These are phyloP conservation scores for Umbelopsis isabellina DNA, from an alignment of 192 early-diverging fungal genomes.

Conservation along the genomic window DNA sequence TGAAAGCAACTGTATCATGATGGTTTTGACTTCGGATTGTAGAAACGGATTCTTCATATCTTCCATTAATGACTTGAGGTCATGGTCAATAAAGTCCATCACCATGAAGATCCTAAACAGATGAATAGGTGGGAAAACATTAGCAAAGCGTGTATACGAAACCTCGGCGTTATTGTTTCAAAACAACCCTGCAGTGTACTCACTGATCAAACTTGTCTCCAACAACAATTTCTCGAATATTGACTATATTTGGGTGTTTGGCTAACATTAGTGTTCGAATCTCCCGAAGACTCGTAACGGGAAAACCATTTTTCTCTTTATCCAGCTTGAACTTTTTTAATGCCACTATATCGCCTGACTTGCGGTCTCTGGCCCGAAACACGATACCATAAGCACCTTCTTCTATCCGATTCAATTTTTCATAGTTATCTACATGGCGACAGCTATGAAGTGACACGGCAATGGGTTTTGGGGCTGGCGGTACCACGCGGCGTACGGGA, in stretches of 20 bases:
- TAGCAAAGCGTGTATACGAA: neutral
- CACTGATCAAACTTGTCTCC: constrained; percentile 66
- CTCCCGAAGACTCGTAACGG: constrained; percentile 78
- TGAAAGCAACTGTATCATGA: constrained; percentile 71
- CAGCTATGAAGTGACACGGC: constrained; percentile 61
- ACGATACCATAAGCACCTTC: constrained; percentile 98
- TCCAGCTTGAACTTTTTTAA: constrained; percentile 62
- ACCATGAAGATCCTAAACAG: constrained; percentile 85
- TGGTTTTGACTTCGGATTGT: constrained; percentile 82
- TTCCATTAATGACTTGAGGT: constrained; percentile 90
- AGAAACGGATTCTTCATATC: constrained; percentile 78
- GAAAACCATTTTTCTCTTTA: constrained; percentile 73
- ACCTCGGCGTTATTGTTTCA: neutral
- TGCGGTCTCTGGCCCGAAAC: constrained; percentile 83
- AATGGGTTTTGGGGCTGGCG: constrained; percentile 25
- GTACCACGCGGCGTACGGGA: constrained; percentile 13
- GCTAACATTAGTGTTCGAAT: constrained; percentile 73
- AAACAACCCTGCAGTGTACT: neutral
- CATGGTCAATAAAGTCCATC: constrained; percentile 98
- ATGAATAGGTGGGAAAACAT: neutral
- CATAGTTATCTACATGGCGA: constrained; percentile 82
- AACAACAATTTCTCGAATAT: constrained; percentile 78
- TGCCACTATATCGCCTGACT: constrained; percentile 72
- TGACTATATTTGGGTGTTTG: constrained; percentile 85
- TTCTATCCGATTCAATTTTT: constrained; percentile 94